phyloP scores from a whole-genome alignment of 192 early-diverging fungal species.

The Paraglomus occultum region DNA sequence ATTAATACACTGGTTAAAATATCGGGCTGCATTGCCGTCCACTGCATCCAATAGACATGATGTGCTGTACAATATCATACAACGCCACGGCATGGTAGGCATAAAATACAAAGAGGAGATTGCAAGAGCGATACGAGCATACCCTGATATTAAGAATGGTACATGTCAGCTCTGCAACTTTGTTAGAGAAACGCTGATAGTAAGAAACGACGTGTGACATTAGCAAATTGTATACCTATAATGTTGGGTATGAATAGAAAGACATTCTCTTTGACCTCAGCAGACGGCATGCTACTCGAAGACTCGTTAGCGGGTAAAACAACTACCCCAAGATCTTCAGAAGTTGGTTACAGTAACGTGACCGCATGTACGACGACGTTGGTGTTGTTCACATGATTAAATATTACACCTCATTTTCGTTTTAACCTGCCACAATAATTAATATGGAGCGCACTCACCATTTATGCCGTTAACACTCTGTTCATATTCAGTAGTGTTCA shows the following conservation, averaged over 20 bases:
- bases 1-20: constrained; percentile 81
- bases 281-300: too few species aligned
- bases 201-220: constrained; percentile 26
- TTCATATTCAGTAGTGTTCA: too few species aligned
- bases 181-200: not conserved
- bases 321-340: too few species aligned
- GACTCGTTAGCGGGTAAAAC: too few species aligned
- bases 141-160: constrained; percentile 53
- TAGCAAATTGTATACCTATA: constrained; percentile 55
- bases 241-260: constrained; percentile 80
- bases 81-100: constrained; percentile 65
- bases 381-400: too few species aligned
- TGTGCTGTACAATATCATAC: constrained; percentile 77
- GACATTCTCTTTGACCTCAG: constrained; percentile 47
- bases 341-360: too few species aligned
- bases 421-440: too few species aligned
- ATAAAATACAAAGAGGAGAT: constrained; percentile 74
- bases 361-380: too few species aligned
- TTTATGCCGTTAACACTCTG: too few species aligned
- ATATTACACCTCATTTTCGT: too few species aligned
- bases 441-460: too few species aligned
- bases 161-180: not conserved
- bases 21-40: constrained; percentile 93
- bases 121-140: constrained; percentile 79
- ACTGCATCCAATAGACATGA: constrained; percentile 93